Evolutionary conservation across 352 stramenopile genomes (phyloP), one percentile per base, ranked within the genome.

Genomic region (Pythium chondricola): DNA sequence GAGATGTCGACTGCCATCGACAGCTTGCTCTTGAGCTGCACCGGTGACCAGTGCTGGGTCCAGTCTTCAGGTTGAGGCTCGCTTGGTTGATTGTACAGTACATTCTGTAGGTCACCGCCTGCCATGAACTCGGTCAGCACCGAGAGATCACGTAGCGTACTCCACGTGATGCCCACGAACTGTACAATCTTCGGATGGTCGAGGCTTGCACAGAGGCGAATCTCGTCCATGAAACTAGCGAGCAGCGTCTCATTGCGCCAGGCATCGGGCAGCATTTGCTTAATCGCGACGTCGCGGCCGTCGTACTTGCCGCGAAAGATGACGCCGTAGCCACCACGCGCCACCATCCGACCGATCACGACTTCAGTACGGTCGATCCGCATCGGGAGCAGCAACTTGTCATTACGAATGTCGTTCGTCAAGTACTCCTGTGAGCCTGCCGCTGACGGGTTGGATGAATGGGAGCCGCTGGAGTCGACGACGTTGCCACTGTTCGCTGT

Each of bases 161-260:
- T 59, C 61, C 61, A 69, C 20, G 46, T 43, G 26, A 69, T 48
- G 16, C 61, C 61, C 4, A 69, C 33, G 25, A 69, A 69, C n/a
- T 41, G 13, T 3, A 67, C 57, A 25, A 70, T 57, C 22, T 67
- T 67, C 5, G 62, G 62, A 17, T 70, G 62, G 31, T 64, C 53
- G 14, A 70, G 29, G 10, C 37, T 49, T 2, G 62, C 43, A 35
- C 61, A 64, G 24, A 70, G 43, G 9, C 55, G 50, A 31, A 70
- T 70, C 54, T 70, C 62, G 30, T 48, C 42, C 54, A 63, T 57
- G 33, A 70, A 70, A 42, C 25, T 57, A 16, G 18, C 22, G 9
- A 43, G 40, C n/a, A 6, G 20, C 17, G 26, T 8, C 20, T 65
- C 54, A 18, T 65, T 45, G 7, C 43, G 50, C 3, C 42, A 47